phyloP scores from a whole-genome alignment of 805 yeast species.

The Yamadazyma sp. region DNA sequence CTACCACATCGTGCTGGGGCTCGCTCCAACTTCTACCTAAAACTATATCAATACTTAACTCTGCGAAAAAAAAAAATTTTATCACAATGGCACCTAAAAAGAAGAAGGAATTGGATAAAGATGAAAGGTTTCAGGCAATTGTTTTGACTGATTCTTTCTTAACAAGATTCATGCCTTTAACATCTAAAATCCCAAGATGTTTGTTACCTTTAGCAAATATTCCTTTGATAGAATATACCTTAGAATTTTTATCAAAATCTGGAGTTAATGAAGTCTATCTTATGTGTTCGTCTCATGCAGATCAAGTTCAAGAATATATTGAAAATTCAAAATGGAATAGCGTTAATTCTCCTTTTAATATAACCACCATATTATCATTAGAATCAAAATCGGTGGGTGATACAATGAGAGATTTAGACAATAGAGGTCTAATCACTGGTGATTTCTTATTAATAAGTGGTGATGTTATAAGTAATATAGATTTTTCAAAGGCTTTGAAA shows the following conservation, averaged over 20 bases:
- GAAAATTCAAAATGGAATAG: slow-evolving; percentile 65
- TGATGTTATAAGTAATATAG: slow-evolving; percentile 92
- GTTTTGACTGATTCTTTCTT: slow-evolving; percentile 93
- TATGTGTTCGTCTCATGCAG: slow-evolving; percentile 89
- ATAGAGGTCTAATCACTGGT: slow-evolving; percentile 82
- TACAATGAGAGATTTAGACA: slow-evolving; percentile 93
- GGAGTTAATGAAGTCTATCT: slow-evolving; percentile 87
- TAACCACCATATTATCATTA: slow-evolving; percentile 75
- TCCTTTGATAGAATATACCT: slow-evolving; percentile 90
- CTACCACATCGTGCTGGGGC: too few relatives aligned
- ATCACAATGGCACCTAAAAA: slow-evolving; percentile 46
- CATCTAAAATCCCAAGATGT: slow-evolving; percentile 84
- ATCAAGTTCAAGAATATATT: slow-evolving; percentile 79
- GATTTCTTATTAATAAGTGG: slow-evolving; percentile 91
- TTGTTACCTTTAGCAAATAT: slow-evolving; percentile 88
- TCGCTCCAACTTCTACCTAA: too few relatives aligned
- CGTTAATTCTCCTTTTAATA: slow-evolving; percentile 60
- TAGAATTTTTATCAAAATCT: slow-evolving; percentile 89
- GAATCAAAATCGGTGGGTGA: slow-evolving; percentile 94
- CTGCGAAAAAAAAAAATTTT: too few relatives aligned
- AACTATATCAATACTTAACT: too few relatives aligned
- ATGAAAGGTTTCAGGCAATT: slow-evolving; percentile 85
- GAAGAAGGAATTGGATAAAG: slow-evolving; percentile 59
- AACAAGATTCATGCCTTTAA: slow-evolving; percentile 88
- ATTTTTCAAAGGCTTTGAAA: slow-evolving; percentile 67